Conservation (phyloP, 257 asterid genomes). For the Ehretia macrophylla region DNA sequence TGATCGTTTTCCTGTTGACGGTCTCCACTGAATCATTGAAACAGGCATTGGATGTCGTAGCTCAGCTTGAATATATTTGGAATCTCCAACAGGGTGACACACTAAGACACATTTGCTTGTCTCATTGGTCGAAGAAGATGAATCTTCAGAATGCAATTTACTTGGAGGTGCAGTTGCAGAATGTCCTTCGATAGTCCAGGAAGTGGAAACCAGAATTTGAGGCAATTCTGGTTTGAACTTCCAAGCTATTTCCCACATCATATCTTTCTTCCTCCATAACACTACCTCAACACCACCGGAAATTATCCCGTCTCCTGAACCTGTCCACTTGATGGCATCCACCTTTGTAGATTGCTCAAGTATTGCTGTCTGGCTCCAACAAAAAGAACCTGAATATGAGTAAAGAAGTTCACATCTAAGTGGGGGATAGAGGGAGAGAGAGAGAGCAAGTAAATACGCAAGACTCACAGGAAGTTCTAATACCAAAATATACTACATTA, state of each 20-base stretch:
- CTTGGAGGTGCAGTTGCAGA: constrained; percentile 76
- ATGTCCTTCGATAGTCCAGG: constrained; percentile 70
- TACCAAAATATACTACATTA: too few relatives aligned
- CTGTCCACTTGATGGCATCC: constrained; percentile 85
- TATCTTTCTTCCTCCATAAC: constrained; percentile 73
- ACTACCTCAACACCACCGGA: constrained; percentile 79
- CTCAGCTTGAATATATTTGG: constrained; percentile 41
- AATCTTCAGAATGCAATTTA: constrained; percentile 28
- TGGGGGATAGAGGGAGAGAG: constrained; percentile 15
- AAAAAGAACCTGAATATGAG: constrained; percentile 99
- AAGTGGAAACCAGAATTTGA: constrained; percentile 70
- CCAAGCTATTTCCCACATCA: constrained; percentile 90
- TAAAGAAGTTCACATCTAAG: constrained; percentile 62
- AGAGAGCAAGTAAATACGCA: not conserved
- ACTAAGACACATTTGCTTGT: constrained; percentile 53
- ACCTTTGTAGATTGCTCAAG: constrained; percentile 69
- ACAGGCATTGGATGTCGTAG: constrained; percentile 82
- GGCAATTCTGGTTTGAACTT: constrained; percentile 66
- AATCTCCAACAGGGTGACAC: constrained; percentile 44
- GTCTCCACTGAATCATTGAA: constrained; percentile 92
- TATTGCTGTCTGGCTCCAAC: constrained; percentile 95
- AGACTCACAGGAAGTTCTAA: not conserved
- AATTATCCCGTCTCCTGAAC: constrained; percentile 91
- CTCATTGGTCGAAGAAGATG: constrained; percentile 35
- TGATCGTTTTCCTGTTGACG: constrained; percentile 53